Base-by-base conservation (phyloP, 768 basidiomycete genomes). In the Pleurotus eryngii region DNA sequence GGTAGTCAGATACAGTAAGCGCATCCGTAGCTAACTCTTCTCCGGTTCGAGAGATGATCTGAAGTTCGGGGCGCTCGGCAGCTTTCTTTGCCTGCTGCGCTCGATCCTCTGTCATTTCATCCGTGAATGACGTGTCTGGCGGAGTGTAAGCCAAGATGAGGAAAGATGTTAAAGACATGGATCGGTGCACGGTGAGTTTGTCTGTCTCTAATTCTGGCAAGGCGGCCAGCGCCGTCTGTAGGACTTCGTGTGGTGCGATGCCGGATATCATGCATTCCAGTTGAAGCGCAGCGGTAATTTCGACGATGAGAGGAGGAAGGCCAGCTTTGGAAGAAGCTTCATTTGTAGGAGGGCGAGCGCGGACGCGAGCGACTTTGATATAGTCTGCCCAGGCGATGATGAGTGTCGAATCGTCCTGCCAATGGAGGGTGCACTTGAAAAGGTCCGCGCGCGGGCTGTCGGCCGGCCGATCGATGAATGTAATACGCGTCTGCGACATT, bases 191-290 rank as follows among this genome's bases (percentile, higher is more conserved):
- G 60, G 59, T 45, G 57, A 61, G 30, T 42, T 65, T 42, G 54
- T 54, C 5, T 57, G 50, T 8, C 20, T 37, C 8, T 20, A 60
- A 39, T 20, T 62, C 43, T 20, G 64, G 58, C 24, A 58, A 66
- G 59, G 49, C 64, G 55, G 42, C 57, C 59, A 64, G 59, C 9
- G 64, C 18, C 18, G 58, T 35, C 35, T 71, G 58, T 3, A 78
- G 70, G 46, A 79, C 75, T 1, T 83, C 83, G 69, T 94, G 91
- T 4, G 92, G 89, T 2, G 88, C 82, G 56, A 99, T 85, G 18
- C 95, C 95, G 1, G 95, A 83, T 40, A 98, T 84, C 92, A 97
- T 95, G 68, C 91, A 94, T 69, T 98, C 97, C 46, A 98, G 76
- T 66, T 94, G 88, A 71, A 98, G 93, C 40, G 92, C 87, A 2